Evolutionary conservation across 495 filamentous ascomycete species (phyloP).

Genomic region (Opeltia flavorubescens): DNA sequence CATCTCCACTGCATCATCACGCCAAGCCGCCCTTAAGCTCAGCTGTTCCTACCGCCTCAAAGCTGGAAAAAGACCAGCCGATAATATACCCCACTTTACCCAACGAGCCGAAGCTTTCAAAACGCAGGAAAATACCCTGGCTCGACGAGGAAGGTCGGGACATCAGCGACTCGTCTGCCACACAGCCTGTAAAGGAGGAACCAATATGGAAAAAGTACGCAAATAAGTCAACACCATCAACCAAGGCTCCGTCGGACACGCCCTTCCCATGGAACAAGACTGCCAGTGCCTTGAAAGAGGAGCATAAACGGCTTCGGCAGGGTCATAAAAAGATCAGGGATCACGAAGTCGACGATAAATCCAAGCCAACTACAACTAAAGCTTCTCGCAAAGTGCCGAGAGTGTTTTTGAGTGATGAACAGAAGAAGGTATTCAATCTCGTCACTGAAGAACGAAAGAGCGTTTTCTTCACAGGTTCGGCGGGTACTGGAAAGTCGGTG

Average conservation of each 20-base stretch:
- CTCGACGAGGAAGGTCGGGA: slow-evolving; percentile 24
- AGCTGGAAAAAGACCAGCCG: slow-evolving; percentile 2
- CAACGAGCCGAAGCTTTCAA: slow-evolving; percentile 18
- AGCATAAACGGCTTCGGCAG: slow-evolving; percentile 59
- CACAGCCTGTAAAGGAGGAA: slow-evolving; percentile 14
- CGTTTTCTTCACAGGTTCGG: slow-evolving; percentile 96
- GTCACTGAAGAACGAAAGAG: slow-evolving; percentile 66
- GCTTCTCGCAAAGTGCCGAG: slow-evolving; percentile 28
- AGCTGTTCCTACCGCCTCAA: slow-evolving; percentile 1
- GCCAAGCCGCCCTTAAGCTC: slow-evolving; percentile 1
- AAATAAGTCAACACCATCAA: slow-evolving; percentile 23
- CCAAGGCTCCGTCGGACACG: slow-evolving; percentile 25
- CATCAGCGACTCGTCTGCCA: slow-evolving; percentile 9
- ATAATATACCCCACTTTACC: not conserved
- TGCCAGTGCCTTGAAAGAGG: slow-evolving; percentile 66
- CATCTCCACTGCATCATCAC: slow-evolving; percentile 18
- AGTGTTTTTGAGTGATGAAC: slow-evolving; percentile 72
- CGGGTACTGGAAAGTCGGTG: slow-evolving; percentile 95
- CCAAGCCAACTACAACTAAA: slow-evolving; percentile 22
- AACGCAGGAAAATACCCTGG: slow-evolving; percentile 46
- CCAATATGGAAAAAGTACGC: slow-evolving; percentile 20
- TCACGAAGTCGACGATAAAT: slow-evolving; percentile 21
- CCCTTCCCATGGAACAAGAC: slow-evolving; percentile 65
- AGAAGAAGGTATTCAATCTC: slow-evolving; percentile 64
- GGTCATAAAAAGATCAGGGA: slow-evolving; percentile 43